Conservation (phyloP, 768 basidiomycete species). For the Lyophyllum decastes region DNA sequence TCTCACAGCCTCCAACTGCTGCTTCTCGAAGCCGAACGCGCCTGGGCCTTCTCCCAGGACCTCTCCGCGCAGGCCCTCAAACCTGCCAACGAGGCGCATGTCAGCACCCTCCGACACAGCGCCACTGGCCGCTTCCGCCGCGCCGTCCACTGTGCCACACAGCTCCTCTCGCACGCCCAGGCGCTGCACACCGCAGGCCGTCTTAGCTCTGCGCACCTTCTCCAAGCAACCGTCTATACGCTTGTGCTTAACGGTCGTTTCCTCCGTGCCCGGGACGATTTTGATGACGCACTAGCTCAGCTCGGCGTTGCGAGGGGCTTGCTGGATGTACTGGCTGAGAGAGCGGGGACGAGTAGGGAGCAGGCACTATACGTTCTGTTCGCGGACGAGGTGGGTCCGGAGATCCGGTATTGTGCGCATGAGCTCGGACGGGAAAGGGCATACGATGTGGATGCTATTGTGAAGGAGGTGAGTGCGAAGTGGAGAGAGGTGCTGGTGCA, state of each 20-base stretch:
- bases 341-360: slow-evolving; percentile 73
- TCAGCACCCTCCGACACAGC: slow-evolving; percentile 65
- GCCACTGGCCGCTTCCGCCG: slow-evolving; percentile 82
- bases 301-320: slow-evolving; percentile 78
- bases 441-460: slow-evolving; percentile 81
- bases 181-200: slow-evolving; percentile 53
- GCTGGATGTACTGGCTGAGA: slow-evolving; percentile 63
- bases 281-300: slow-evolving; percentile 73
- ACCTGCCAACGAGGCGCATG: slow-evolving; percentile 50
- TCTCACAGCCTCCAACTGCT: slow-evolving; percentile 71
- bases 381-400: slow-evolving; percentile 85
- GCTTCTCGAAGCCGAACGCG: slow-evolving; percentile 89
- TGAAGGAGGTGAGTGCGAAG: slow-evolving; percentile 57
- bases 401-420: slow-evolving; percentile 92
- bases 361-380: slow-evolving; percentile 86
- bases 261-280: slow-evolving; percentile 73
- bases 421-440: slow-evolving; percentile 76
- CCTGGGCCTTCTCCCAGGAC: slow-evolving; percentile 89
- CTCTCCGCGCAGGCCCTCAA: slow-evolving; percentile 54
- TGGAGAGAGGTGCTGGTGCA: slow-evolving; percentile 65
- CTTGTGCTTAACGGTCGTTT: slow-evolving; percentile 84
- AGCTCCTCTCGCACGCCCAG: slow-evolving; percentile 75
- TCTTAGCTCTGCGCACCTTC: slow-evolving; percentile 56
- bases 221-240: slow-evolving; percentile 78
- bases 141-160: slow-evolving; percentile 75